These are phyloP conservation scores for Fraxinus paxiana DNA, from an alignment of 305 asterid species.

Conservation along the genomic window DNA sequence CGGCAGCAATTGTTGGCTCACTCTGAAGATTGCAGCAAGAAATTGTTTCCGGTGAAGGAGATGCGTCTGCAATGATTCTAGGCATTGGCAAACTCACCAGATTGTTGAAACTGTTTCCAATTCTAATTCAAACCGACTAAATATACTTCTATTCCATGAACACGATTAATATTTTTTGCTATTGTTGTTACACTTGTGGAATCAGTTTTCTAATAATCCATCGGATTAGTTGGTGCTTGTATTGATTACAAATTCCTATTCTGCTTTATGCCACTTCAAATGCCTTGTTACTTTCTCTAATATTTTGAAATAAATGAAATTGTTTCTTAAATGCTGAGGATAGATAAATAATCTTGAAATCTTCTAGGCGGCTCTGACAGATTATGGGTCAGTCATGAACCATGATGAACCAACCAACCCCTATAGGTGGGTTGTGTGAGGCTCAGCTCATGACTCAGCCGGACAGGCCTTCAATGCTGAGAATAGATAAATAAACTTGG, in stretches of 20 bases:
- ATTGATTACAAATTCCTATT: not conserved
- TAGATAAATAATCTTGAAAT: not conserved
- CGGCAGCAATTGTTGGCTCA: constrained; percentile 32
- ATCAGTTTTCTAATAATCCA: not conserved
- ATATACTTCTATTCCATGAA: not conserved
- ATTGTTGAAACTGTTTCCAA: not conserved
- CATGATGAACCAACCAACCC: not conserved
- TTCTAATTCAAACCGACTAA: not conserved
- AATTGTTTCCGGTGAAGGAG: constrained; percentile 12
- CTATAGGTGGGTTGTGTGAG: not conserved
- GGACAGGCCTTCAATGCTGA: not conserved
- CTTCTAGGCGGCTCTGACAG: not conserved
- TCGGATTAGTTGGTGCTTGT: not conserved
- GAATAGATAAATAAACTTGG: not conserved
- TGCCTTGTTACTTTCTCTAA: not conserved
- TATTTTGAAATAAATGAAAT: not conserved
- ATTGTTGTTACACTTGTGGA: not conserved
- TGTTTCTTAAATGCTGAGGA: not conserved
- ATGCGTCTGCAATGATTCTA: constrained; percentile 21
- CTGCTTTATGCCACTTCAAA: not conserved
- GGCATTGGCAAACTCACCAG: constrained; percentile 29
- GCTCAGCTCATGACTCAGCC: not conserved
- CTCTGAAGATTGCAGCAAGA: constrained; percentile 27
- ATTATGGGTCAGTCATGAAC: not conserved
- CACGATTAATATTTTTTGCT: not conserved